These are phyloP conservation scores for Hypoxylon lenormandii DNA, from an alignment of 495 filamentous ascomycete genomes.

Conservation along the genomic window DNA sequence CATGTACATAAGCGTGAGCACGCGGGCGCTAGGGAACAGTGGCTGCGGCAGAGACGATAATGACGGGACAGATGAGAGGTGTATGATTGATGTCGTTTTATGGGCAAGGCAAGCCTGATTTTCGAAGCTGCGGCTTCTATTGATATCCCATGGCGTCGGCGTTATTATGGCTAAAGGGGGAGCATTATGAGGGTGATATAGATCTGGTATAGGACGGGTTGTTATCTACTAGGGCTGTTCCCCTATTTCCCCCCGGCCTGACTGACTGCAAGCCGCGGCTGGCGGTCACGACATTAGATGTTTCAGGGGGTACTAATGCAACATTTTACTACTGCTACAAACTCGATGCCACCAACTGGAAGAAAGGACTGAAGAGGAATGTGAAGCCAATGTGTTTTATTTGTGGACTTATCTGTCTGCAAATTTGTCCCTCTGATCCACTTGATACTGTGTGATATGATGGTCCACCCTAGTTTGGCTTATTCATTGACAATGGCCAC, in stretches of 20 bases:
- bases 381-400: too few relatives aligned
- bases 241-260: slow-evolving; percentile 5
- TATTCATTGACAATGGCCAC: too few relatives aligned
- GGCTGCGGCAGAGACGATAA: slow-evolving; percentile 29
- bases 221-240: slow-evolving; percentile 1
- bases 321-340: neutral
- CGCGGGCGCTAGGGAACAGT: neutral
- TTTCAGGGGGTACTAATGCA: slow-evolving; percentile 5
- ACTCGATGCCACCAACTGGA: slow-evolving; percentile 14
- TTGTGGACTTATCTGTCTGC: too few relatives aligned
- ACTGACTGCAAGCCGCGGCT: neutral
- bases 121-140: slow-evolving; percentile 10
- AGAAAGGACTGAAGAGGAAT: neutral
- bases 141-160: slow-evolving; percentile 33
- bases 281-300: slow-evolving; percentile 8
- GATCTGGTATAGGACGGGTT: slow-evolving; percentile 5
- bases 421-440: too few relatives aligned
- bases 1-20: neutral
- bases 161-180: slow-evolving; percentile 12
- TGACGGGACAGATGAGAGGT: slow-evolving; percentile 23
- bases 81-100: slow-evolving; percentile 15
- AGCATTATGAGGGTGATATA: slow-evolving; percentile 11
- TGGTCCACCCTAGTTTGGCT: too few relatives aligned
- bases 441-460: too few relatives aligned
- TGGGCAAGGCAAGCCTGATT: neutral